Conservation (phyloP, 2,329 filamentous ascomycete genomes). For the Emericellopsis atlantica region DNA sequence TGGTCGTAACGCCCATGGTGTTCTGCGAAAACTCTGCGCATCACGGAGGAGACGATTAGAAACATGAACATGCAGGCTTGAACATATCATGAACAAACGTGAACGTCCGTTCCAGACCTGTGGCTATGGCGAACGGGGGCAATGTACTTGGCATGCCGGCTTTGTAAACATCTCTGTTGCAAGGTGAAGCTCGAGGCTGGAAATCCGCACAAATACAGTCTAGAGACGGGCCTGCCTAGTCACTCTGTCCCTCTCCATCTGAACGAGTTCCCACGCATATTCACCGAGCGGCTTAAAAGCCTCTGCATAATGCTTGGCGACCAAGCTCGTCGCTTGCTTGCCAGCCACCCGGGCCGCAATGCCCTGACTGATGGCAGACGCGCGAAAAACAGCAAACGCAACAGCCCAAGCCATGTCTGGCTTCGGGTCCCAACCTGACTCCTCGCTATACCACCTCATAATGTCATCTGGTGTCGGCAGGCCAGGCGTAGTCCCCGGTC, state of each 20-base stretch:
- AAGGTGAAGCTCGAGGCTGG: too few relatives aligned
- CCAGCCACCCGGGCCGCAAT: slow-evolving; percentile 2
- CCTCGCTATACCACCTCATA: slow-evolving; percentile 1
- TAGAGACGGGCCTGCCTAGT: too few relatives aligned
- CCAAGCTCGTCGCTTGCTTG: slow-evolving; percentile 1
- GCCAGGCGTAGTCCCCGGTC: not conserved
- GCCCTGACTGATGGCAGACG: slow-evolving; percentile 1
- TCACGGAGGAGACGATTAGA: too few relatives aligned
- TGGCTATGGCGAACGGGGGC: too few relatives aligned
- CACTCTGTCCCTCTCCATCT: not conserved
- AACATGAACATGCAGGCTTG: too few relatives aligned
- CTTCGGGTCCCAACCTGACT: not conserved
- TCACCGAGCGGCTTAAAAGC: slow-evolving; percentile 1
- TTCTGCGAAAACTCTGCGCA: too few relatives aligned
- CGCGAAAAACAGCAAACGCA: slow-evolving; percentile 1
- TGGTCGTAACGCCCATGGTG: too few relatives aligned
- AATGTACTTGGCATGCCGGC: too few relatives aligned
- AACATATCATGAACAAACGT: too few relatives aligned
- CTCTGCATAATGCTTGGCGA: not conserved
- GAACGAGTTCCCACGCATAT: not conserved
- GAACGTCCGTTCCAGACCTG: too few relatives aligned
- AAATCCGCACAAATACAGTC: too few relatives aligned
- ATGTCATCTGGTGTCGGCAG: slow-evolving; percentile 1
- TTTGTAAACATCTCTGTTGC: too few relatives aligned
- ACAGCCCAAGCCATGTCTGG: slow-evolving; percentile 1